These are phyloP conservation scores for Yamagishiella unicocca DNA, from an alignment of 139 green algal genomes.

Conservation along the genomic window DNA sequence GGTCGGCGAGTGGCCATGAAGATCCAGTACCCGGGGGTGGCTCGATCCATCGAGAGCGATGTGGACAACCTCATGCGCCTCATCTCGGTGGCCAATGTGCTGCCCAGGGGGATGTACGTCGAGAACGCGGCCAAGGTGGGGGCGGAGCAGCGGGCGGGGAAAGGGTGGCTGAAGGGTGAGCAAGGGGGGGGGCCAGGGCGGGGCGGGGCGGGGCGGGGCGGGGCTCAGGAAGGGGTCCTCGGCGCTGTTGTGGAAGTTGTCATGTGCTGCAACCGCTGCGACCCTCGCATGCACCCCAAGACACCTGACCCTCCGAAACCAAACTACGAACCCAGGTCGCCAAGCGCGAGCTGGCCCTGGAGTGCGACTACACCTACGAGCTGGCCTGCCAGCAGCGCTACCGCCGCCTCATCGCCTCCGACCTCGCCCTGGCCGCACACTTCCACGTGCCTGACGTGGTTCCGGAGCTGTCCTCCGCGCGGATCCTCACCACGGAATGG, in stretches of 20 bases:
- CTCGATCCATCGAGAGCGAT: constrained; percentile 91
- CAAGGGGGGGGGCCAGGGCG: not conserved
- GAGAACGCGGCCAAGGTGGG: constrained; percentile 83
- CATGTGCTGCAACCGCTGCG: too few species aligned
- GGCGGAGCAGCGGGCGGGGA: not conserved
- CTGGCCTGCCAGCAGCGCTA: constrained; percentile 71
- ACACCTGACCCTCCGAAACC: too few species aligned
- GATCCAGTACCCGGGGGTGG: constrained; percentile 76
- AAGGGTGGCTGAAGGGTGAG: not conserved
- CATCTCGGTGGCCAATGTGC: constrained; percentile 84
- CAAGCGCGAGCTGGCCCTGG: constrained; percentile 91
- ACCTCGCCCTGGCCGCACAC: constrained; percentile 48
- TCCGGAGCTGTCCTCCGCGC: constrained; percentile 74
- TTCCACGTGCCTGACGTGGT: constrained; percentile 88
- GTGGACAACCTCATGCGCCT: constrained; percentile 96
- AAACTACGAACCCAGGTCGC: constrained; percentile 85
- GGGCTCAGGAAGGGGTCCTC: too few species aligned
- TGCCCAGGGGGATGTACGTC: constrained; percentile 92
- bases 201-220: too few species aligned
- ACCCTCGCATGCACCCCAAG: not conserved
- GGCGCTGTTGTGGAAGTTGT: too few species aligned
- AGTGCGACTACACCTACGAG: constrained; percentile 94
- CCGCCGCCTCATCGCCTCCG: constrained; percentile 67
- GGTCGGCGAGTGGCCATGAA: constrained; percentile 88
- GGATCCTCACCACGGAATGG: constrained; percentile 88